A percentile compares a stretch with the other conserved stretches of the same genome.
Conservation (phyloP, 352 stramenopile species). For the Phytophthora pini region DNA sequence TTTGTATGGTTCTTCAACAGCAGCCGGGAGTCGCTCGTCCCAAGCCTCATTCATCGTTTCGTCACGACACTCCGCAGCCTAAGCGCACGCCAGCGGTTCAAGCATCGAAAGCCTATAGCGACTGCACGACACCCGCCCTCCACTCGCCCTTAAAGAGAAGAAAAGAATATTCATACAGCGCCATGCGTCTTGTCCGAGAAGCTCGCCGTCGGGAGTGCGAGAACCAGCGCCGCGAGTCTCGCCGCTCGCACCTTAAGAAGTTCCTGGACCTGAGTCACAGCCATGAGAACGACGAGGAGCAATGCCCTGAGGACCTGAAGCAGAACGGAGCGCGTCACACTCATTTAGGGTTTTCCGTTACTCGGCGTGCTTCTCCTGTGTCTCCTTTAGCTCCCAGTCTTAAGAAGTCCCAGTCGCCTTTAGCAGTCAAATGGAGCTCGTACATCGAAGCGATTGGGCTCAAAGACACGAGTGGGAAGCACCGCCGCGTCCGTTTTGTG, state of each 20-base stretch:
- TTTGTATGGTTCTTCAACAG: slow-evolving; percentile 20
- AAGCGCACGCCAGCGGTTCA: not conserved
- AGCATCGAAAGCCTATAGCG: slow-evolving; percentile 11
- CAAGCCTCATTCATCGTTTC: slow-evolving; percentile 14
- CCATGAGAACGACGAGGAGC: slow-evolving; percentile 9
- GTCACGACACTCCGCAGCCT: not conserved
- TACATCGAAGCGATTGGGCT: slow-evolving; percentile 61
- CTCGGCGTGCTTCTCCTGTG: slow-evolving; percentile 17
- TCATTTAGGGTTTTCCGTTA: slow-evolving; percentile 13
- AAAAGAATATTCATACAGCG: not conserved
- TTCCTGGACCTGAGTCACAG: slow-evolving; percentile 36
- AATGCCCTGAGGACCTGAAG: slow-evolving; percentile 19
- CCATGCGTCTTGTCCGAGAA: slow-evolving; percentile 45
- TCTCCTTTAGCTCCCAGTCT: slow-evolving; percentile 55
- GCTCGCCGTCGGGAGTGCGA: slow-evolving; percentile 41
- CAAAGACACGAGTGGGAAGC: slow-evolving; percentile 39
- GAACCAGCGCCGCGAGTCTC: slow-evolving; percentile 34
- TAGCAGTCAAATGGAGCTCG: slow-evolving; percentile 60
- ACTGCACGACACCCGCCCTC: slow-evolving; percentile 5
- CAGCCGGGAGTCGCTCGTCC: not conserved
- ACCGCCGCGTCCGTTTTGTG: slow-evolving; percentile 62
- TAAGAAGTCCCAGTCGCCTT: slow-evolving; percentile 55
- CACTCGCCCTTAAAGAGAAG: not conserved
- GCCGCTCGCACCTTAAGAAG: slow-evolving; percentile 38
- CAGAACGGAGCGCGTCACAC: slow-evolving; percentile 14